Evolutionary conservation across 108 stramenopile species (phyloP).

Genomic region (Cyclotella sp.): DNA sequence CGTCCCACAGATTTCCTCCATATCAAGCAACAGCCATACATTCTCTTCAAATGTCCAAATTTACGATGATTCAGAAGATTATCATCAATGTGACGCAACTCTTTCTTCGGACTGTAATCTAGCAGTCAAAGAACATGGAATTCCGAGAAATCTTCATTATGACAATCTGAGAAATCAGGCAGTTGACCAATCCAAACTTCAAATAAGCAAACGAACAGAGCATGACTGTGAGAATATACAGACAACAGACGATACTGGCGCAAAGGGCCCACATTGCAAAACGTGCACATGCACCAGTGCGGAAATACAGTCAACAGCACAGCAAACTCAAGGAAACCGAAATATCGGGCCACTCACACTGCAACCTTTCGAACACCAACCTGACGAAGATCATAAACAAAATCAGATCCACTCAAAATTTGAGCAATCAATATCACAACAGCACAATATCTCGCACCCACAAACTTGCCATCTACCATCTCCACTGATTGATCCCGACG

Average conservation of each 20-base stretch:
- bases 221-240: no score
- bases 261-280: conserved; percentile 7
- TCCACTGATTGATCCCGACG: conserved; percentile 31
- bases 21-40: background rate
- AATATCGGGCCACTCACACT: background rate
- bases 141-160: no score
- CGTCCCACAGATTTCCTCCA: background rate
- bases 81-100: background rate
- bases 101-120: no score
- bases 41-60: background rate
- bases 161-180: no score
- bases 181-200: no score
- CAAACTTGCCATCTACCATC: conserved; percentile 1
- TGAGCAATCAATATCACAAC: background rate
- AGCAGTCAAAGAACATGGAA: no score
- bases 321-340: background rate
- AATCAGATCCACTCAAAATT: background rate
- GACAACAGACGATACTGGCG: background rate
- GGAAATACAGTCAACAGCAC: background rate
- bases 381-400: background rate
- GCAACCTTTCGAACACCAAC: background rate
- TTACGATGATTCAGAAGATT: background rate
- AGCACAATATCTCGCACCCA: background rate
- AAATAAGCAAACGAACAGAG: no score
- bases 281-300: conserved; percentile 10